Evolutionary conservation across 805 yeast species (phyloP).

Genomic region (Diddensiella santjacobensis): DNA sequence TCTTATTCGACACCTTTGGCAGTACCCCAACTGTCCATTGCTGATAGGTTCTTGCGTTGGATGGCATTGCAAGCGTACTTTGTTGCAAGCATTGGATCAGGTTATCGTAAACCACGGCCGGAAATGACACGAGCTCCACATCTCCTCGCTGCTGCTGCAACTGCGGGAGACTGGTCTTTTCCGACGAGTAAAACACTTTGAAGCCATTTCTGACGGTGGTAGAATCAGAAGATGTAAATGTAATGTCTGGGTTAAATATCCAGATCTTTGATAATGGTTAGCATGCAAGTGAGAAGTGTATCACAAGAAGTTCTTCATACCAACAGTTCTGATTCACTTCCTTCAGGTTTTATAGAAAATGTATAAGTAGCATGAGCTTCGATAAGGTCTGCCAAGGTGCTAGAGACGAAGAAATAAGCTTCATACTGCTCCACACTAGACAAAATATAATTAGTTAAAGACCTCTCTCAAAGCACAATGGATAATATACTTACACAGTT

Average conservation of each 20-base stretch:
- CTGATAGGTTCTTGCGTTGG: slow-evolving; percentile 21
- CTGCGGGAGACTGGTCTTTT: slow-evolving; percentile 27
- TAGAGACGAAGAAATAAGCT: slow-evolving; percentile 16
- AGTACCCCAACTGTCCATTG: slow-evolving; percentile 33
- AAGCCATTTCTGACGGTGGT: slow-evolving; percentile 31
- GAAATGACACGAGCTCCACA: slow-evolving; percentile 39
- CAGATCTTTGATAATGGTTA: slow-evolving; percentile 34
- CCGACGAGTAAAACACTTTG: slow-evolving; percentile 45
- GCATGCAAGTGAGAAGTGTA: slow-evolving; percentile 2
- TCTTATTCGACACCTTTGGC: slow-evolving; percentile 14
- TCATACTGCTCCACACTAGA: slow-evolving; percentile 6
- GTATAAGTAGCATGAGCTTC: slow-evolving; percentile 34
- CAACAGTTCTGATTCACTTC: neutral
- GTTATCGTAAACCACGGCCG: slow-evolving; percentile 32
- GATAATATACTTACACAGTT: neutral
- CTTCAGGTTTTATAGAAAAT: slow-evolving; percentile 16
- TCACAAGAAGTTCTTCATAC: slow-evolving; percentile 3
- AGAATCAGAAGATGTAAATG: slow-evolving; percentile 26
- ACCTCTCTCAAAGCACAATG: neutral
- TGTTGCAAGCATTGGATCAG: slow-evolving; percentile 31
- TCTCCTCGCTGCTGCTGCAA: slow-evolving; percentile 37
- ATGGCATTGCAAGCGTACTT: slow-evolving; percentile 38
- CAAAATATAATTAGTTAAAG: neutral
- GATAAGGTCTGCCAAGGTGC: slow-evolving; percentile 27
- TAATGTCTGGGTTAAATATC: slow-evolving; percentile 48